Evolutionary conservation across 2,329 filamentous ascomycete genomes (phyloP).

Genomic region (Stachybotrys chlorohalonatus): DNA sequence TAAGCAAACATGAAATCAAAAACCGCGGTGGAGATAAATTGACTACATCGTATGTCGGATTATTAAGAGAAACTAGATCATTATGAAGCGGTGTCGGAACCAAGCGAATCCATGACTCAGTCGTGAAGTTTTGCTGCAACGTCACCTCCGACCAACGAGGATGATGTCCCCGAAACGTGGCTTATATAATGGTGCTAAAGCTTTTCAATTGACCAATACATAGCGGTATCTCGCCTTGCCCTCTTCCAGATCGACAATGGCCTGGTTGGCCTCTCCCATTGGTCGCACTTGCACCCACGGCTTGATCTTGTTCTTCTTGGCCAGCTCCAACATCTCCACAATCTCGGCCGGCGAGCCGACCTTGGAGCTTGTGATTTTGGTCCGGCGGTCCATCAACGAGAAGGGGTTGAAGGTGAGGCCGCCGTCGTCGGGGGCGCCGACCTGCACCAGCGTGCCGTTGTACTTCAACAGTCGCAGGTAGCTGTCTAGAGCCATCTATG

Average conservation of each 20-base stretch:
- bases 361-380: constrained; percentile 34
- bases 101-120: no score
- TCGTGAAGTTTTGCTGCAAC: no score
- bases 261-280: constrained; percentile 47
- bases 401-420: constrained; percentile 17
- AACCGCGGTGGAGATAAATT: no score
- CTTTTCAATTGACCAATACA: constrained; percentile 14
- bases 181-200: no score
- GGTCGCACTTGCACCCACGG: constrained; percentile 46
- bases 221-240: constrained; percentile 43
- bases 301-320: constrained; percentile 43
- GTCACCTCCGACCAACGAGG: no score
- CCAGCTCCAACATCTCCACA: constrained; percentile 49
- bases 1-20: no score
- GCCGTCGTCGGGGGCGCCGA: constrained; percentile 33
- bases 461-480: constrained; percentile 52
- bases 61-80: no score
- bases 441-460: constrained; percentile 54
- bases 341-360: constrained; percentile 48
- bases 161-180: no score
- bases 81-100: no score
- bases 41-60: no score
- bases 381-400: constrained; percentile 44
- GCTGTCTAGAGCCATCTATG: constrained; percentile 46
- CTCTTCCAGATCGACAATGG: constrained; percentile 44